Base-by-base conservation (phyloP, 164 flowering plant species). In the Liriodendron chinense region DNA sequence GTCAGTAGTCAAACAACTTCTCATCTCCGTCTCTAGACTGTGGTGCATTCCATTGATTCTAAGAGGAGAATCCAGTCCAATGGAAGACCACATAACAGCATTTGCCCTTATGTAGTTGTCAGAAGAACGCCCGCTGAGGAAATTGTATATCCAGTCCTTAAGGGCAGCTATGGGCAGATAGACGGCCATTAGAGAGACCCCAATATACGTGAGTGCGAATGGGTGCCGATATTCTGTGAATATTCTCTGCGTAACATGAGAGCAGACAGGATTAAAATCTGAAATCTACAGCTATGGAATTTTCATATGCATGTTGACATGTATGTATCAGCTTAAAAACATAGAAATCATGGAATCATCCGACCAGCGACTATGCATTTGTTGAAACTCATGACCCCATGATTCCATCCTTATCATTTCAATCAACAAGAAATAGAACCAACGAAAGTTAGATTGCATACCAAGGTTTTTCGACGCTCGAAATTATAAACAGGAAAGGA, bases 141-240 rank as follows among this genome's bases (percentile, higher is more conserved):
- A 76, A 69, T 72, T 67, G 75, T 74, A 83, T 28, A 83, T 57
- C 84, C 84, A 85, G 63, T 89, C 85, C 77, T 81, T 88, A 3
- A 87, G 25, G 63, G 68, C 12, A 24, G 94, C 87, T 68, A 90
- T 50, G 7, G 94, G 94, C 65, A 89, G 77, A 78, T 85, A 86
- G 25, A 87, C 75, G 20, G 77, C 87, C 94, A 90, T 84, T 48
- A 90, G 90, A 69, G 94, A 86, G 16, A 81, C 86, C 48, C 91
- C 92, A n/a, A 89, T 77, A 76, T 89, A 90, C 0, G 94, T 83
- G 62, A 90, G 66, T 22, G 85, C 89, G 72, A 90, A 90, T 56
- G 94, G 94, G 68, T 87, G 94, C 65, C 71, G 84, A 66, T 90
- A 89, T 74, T 83, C 83, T 28, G 68, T 21, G 70, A 89, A 90